phyloP scores from a whole-genome alignment of 345 rosid genomes.

The Bruguiera parviflora region DNA sequence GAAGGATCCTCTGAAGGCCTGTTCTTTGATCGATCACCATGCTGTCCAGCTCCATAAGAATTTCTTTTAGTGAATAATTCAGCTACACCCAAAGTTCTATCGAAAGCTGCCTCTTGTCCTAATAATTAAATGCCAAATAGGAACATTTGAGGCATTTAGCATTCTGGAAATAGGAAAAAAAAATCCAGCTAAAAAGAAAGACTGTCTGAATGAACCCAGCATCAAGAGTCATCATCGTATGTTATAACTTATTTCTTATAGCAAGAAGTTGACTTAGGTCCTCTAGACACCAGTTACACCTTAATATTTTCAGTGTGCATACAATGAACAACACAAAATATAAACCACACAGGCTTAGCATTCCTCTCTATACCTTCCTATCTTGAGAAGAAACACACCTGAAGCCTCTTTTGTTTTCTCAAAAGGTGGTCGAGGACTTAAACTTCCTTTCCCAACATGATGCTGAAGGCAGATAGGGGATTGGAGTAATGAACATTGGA shows the following conservation, averaged over 20 bases:
- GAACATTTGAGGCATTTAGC: neutral
- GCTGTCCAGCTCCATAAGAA: conserved; percentile 11
- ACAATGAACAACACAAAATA: neutral
- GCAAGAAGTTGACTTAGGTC: neutral
- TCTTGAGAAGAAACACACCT: conserved; percentile 30
- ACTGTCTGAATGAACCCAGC: too few species aligned
- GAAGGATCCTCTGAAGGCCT: conserved; percentile 14
- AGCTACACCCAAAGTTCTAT: conserved; percentile 15
- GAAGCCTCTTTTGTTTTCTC: conserved; percentile 37
- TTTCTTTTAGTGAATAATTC: conserved; percentile 18
- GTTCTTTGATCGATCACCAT: conserved; percentile 14
- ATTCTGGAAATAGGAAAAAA: neutral
- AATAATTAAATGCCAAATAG: neutral
- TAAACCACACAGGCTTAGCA: conserved; percentile 3
- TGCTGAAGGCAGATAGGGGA: conserved; percentile 18
- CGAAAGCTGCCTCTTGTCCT: conserved; percentile 9
- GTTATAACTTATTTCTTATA: neutral
- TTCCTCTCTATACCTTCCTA: conserved; percentile 20
- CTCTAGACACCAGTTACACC: too few species aligned
- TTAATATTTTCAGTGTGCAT: neutral
- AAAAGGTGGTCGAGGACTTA: conserved; percentile 32
- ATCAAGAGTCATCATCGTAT: too few species aligned
- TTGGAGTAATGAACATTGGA: conserved; percentile 3
- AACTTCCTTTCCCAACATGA: conserved; percentile 24
- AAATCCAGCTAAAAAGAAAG: too few species aligned